These are phyloP conservation scores for Posidonia australis DNA, from an alignment of 106 monocot genomes.

Conservation along the genomic window DNA sequence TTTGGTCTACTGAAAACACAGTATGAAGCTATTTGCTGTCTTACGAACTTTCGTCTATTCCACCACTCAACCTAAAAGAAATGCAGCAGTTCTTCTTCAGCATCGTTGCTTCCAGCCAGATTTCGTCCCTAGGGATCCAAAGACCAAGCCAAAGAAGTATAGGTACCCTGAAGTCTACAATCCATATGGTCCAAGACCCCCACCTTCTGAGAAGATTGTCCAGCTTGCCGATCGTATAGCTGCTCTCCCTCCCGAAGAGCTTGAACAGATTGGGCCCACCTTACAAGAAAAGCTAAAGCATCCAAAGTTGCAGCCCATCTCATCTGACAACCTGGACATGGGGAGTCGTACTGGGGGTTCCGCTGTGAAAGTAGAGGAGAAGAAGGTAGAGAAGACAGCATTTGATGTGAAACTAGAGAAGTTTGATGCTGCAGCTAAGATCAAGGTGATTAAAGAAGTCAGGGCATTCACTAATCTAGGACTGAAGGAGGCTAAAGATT, in stretches of 20 bases:
- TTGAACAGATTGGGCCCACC: constrained; percentile 57
- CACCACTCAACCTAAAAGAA: too few species aligned
- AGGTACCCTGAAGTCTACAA: constrained; percentile 74
- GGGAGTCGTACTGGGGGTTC: constrained; percentile 25
- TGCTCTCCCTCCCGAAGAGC: constrained; percentile 54
- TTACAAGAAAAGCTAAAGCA: constrained; percentile 46
- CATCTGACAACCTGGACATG: constrained; percentile 38
- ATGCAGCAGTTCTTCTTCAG: constrained; percentile 2
- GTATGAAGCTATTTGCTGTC: too few species aligned
- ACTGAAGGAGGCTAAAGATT: constrained; percentile 90
- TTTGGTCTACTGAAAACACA: too few species aligned
- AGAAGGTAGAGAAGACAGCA: constrained; percentile 76
- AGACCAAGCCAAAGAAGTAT: constrained; percentile 44
- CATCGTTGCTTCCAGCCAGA: constrained; percentile 19
- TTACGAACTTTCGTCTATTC: too few species aligned
- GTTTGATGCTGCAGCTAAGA: constrained; percentile 78
- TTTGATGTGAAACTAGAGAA: constrained; percentile 90
- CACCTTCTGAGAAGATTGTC: constrained; percentile 64
- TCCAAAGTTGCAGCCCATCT: constrained; percentile 45
- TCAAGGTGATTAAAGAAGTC: constrained; percentile 96
- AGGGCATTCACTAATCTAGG: constrained; percentile 79
- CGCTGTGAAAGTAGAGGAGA: constrained; percentile 44
- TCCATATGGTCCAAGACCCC: constrained; percentile 69
- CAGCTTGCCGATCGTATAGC: constrained; percentile 75
- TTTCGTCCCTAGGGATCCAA: constrained; percentile 20